Base-by-base conservation (phyloP, 139 green algal genomes). In the Pleodorina starrii region DNA sequence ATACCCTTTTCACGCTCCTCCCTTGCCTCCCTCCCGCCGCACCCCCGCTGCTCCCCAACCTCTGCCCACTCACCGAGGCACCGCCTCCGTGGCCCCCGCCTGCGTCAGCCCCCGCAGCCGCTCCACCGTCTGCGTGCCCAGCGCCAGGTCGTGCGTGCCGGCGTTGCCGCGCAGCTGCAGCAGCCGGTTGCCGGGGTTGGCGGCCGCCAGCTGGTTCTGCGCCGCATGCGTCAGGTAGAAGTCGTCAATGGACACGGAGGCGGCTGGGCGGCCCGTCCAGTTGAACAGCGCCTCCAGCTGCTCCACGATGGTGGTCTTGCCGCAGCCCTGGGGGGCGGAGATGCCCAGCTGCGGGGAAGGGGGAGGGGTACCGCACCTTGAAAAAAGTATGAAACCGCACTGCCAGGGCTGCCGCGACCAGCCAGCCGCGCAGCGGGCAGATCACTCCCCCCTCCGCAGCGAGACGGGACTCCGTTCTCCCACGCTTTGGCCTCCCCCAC, bases 251-350 rank as follows among this genome's bases (percentile, higher is more conserved):
- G 98, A 99, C 25, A 99, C 93, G 57, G 90, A 95, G 0, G 95
- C 97, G 9, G 94, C 93, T 5, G 48, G 79, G 17, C 84, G n/a
- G n/a, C 96, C 97, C 35, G 92, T 73, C 71, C 85, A 84, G 2
- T 86, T 88, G 78, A 99, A 97, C 59, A 99, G 94, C 66, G 86
- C 48, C 91, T 97, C 90, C 46, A 99, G 94, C 90, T 98, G 90
- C 81, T 97, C 96, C 69, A 98, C 97, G 12, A 99, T 74, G 11
- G 98, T 99, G 5, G 96, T 97, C 92, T 99, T 99, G 69, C 98
- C 98, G 87, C 97, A 99, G 17, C 98, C 98, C 84, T 99, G 96
- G 16, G 92, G 94, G 0, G 98, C 98, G 48, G 89, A 96, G 92
- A 99, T 99, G 88, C 98, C 98, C 17, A 99, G 82, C 93, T 96